Evolutionary conservation across 495 filamentous ascomycete species (phyloP).

Genomic region (Endocarpon pusillum): DNA sequence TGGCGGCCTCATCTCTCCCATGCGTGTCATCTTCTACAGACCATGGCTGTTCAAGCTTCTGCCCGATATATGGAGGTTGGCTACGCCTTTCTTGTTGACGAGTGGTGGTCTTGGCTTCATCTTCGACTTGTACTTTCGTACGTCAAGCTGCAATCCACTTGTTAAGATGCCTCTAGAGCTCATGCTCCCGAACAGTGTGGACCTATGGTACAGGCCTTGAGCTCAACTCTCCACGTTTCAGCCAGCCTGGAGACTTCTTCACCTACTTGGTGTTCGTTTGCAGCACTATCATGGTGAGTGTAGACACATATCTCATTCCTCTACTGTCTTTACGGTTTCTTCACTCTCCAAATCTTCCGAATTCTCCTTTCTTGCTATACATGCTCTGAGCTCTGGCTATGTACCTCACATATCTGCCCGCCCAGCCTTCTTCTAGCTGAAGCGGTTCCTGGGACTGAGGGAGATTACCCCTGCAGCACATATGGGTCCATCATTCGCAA

Average conservation of each 20-base stretch:
- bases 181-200: constrained; percentile 36
- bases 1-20: constrained; percentile 36
- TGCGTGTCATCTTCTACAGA: constrained; percentile 39
- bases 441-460: constrained; percentile 97
- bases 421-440: constrained; percentile 65
- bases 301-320: constrained; percentile 5
- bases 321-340: constrained; percentile 4
- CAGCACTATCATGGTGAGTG: constrained; percentile 43
- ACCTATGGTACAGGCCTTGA: constrained; percentile 48
- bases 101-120: constrained; percentile 44
- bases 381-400: too few species aligned
- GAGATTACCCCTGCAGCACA: constrained; percentile 77
- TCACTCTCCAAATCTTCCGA: constrained; percentile 8
- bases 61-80: constrained; percentile 52
- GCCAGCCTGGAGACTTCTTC: constrained; percentile 49
- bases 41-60: constrained; percentile 40
- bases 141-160: too few species aligned
- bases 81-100: constrained; percentile 59
- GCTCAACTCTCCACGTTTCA: constrained; percentile 39
- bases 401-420: constrained; percentile 90
- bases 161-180: too few species aligned
- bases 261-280: constrained; percentile 47
- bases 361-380: constrained; percentile 9
- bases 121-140: constrained; percentile 73
- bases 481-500: constrained; percentile 63